A percentile compares a stretch with the other conserved stretches of the same genome.
phyloP scores from a whole-genome alignment of 495 filamentous ascomycete genomes.

The Chaetomium cochliodes region DNA sequence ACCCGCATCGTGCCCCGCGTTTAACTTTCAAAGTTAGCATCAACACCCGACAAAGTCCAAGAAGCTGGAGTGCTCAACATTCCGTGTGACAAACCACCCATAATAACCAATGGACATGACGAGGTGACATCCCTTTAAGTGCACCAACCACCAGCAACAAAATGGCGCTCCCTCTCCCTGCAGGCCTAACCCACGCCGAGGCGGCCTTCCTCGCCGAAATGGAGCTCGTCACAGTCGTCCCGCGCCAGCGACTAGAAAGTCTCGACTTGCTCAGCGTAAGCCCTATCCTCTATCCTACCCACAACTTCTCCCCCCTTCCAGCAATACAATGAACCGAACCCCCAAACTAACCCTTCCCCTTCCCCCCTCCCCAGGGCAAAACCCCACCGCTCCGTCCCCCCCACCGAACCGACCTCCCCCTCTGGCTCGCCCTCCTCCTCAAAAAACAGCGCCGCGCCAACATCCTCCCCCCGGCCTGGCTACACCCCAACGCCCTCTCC shows the following conservation, averaged over 20 bases:
- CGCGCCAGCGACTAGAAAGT: constrained; percentile 83
- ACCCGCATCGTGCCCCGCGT: constrained; percentile 16
- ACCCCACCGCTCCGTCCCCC: constrained; percentile 75
- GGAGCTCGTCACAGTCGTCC: constrained; percentile 89
- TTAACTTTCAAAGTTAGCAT: neutral
- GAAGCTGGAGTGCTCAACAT: neutral
- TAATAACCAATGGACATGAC: constrained; percentile 7
- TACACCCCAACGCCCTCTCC: constrained; percentile 67
- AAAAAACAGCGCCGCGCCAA: constrained; percentile 94
- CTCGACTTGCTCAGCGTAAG: constrained; percentile 81
- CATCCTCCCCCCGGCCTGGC: constrained; percentile 87
- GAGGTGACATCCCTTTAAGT: constrained; percentile 12
- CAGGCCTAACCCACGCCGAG: constrained; percentile 83
- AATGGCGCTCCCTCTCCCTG: constrained; percentile 82
- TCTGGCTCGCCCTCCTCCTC: constrained; percentile 96
- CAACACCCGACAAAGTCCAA: neutral
- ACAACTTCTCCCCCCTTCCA: neutral
- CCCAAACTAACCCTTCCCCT: constrained; percentile 17
- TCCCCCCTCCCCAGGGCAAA: constrained; percentile 59
- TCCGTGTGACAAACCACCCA: constrained; percentile 7
- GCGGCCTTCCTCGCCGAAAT: constrained; percentile 96
- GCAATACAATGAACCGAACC: neutral
- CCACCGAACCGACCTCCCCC: constrained; percentile 73
- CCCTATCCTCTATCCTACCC: neutral
- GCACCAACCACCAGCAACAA: constrained; percentile 8